phyloP scores from a whole-genome alignment of 164 flowering plant species.

The Stephania cephalantha region DNA sequence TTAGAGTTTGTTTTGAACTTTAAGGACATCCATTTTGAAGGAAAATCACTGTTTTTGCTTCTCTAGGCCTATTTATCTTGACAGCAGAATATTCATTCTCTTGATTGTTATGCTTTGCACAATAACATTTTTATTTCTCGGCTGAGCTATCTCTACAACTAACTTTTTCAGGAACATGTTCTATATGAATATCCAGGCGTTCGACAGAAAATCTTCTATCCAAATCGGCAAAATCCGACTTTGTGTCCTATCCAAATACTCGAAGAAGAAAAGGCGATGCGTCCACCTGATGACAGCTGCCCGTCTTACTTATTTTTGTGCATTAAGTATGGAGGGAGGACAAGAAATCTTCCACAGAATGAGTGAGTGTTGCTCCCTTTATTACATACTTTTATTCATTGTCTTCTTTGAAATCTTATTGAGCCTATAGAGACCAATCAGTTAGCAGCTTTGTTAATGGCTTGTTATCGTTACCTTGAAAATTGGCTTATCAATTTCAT shows the following conservation, averaged over 20 bases:
- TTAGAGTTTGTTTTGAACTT: neutral
- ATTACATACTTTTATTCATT: neutral
- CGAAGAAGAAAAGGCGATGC: slow-evolving; percentile 57
- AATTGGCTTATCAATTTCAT: no score
- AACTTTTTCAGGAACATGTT: slow-evolving; percentile 42
- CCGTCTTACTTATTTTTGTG: slow-evolving; percentile 57
- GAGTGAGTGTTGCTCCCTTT: slow-evolving; percentile 31
- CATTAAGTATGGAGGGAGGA: slow-evolving; percentile 61
- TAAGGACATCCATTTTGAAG: no score
- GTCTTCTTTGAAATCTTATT: neutral
- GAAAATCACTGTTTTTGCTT: no score
- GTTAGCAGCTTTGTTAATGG: no score
- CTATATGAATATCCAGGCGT: slow-evolving; percentile 50
- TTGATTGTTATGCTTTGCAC: neutral
- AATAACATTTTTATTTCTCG: neutral
- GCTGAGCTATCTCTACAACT: neutral
- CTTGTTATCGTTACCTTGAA: no score
- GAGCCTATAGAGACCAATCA: neutral
- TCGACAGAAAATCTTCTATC: slow-evolving; percentile 46
- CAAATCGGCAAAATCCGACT: slow-evolving; percentile 39
- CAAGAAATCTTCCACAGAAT: slow-evolving; percentile 59
- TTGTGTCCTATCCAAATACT: slow-evolving; percentile 56
- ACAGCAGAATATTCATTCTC: no score
- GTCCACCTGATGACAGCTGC: slow-evolving; percentile 47
- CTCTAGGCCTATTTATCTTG: no score